Evolutionary conservation across 345 rosid species (phyloP).

Genomic region (Euclidium syriacum): DNA sequence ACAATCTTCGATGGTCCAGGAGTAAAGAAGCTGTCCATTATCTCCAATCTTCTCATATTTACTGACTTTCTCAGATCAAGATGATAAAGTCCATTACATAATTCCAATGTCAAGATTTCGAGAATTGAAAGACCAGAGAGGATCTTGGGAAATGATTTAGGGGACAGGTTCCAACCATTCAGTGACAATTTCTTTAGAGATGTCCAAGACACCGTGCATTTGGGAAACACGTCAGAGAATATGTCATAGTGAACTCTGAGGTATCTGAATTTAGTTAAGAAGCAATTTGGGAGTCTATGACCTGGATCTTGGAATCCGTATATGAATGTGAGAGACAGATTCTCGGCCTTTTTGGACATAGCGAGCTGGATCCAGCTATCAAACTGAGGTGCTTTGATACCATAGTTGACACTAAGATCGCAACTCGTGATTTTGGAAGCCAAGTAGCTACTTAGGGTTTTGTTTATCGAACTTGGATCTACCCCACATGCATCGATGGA

Average conservation of each 20-base stretch:
- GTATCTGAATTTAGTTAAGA: constrained; percentile 10
- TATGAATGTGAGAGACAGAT: constrained; percentile 17
- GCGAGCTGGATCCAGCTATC: constrained; percentile 28
- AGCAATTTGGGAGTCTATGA: constrained; percentile 21
- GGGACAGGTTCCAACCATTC: constrained; percentile 20
- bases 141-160: constrained; percentile 13
- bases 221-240: too few relatives aligned
- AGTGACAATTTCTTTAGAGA: constrained; percentile 21
- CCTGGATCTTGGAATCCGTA: constrained; percentile 11
- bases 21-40: constrained; percentile 23
- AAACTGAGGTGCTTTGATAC: background rate
- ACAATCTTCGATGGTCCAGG: constrained; percentile 16
- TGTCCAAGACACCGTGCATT: constrained; percentile 9
- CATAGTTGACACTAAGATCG: constrained; percentile 11
- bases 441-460: constrained; percentile 6
- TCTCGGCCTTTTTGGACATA: constrained; percentile 1
- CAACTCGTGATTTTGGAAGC: constrained; percentile 20
- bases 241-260: too few relatives aligned
- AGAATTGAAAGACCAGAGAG: constrained; percentile 11
- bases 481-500: constrained; percentile 13
- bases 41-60: constrained; percentile 8
- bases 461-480: constrained; percentile 13
- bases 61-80: constrained; percentile 24
- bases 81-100: constrained; percentile 6
- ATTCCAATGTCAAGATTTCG: constrained; percentile 23